Percentiles rank a stretch among this genome's conserved stretches.
These are phyloP conservation scores for Mucuna pruriens DNA, from an alignment of 306 rosid species.

Conservation along the genomic window DNA sequence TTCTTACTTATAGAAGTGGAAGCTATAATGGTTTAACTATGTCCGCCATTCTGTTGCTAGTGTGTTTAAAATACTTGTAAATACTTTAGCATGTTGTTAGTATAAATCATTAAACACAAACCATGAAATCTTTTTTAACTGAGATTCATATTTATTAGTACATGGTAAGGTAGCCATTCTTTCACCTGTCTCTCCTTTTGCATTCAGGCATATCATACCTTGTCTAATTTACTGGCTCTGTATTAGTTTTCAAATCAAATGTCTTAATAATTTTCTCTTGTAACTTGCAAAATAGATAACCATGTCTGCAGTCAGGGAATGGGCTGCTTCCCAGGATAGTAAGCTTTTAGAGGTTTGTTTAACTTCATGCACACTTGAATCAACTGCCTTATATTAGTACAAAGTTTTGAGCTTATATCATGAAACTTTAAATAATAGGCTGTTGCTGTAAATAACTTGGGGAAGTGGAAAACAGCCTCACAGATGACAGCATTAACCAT, in stretches of 20 bases:
- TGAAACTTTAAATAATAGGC: conserved; percentile 56
- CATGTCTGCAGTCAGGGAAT: conserved; percentile 99
- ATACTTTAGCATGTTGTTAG: not conserved
- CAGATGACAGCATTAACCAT: conserved; percentile 89
- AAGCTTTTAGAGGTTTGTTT: conserved; percentile 88
- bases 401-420: not conserved
- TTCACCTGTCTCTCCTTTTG: not conserved
- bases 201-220: not conserved
- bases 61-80: not conserved
- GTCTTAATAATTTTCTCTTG: conserved; percentile 39
- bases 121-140: conserved; percentile 3
- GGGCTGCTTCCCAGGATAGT: conserved; percentile 98
- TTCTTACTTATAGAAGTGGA: conserved; percentile 1
- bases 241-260: conserved; percentile 7
- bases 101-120: not conserved
- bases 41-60: not conserved
- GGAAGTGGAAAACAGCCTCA: conserved; percentile 99
- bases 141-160: not conserved
- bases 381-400: conserved; percentile 3
- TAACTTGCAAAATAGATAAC: conserved; percentile 70
- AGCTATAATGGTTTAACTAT: conserved; percentile 8
- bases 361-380: conserved; percentile 21
- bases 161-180: not conserved
- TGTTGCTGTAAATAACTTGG: conserved; percentile 99
- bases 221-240: conserved; percentile 26